Conservation (phyloP, 257 asterid genomes). For the Forsythia viridissima region DNA sequence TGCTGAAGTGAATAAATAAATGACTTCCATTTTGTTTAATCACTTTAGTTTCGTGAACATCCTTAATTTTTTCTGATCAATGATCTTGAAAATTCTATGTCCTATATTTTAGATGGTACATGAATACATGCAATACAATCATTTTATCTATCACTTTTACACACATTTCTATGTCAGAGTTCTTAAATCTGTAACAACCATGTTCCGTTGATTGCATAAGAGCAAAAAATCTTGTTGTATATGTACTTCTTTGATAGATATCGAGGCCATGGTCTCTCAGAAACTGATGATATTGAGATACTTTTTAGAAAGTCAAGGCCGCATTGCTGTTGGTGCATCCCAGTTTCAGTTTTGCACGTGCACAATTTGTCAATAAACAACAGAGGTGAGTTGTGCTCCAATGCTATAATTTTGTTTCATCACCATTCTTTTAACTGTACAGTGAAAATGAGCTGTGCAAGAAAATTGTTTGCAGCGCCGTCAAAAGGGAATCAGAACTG, state of each 20-base stretch:
- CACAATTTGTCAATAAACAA: slow-evolving; percentile 31
- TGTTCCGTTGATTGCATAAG: not conserved
- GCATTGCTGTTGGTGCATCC: slow-evolving; percentile 39
- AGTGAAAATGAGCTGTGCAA: not conserved
- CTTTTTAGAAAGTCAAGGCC: slow-evolving; percentile 42
- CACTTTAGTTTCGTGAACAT: not conserved
- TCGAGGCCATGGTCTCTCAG: slow-evolving; percentile 4
- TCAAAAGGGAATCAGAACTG: not conserved
- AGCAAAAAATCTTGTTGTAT: not conserved
- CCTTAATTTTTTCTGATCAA: not conserved
- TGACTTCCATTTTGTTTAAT: not conserved
- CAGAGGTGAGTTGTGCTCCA: slow-evolving; percentile 48
- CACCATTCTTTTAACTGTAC: not conserved
- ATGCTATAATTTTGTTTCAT: slow-evolving; percentile 1
- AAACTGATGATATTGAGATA: slow-evolving; percentile 23
- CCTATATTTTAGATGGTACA: not conserved
- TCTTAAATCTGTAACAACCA: not conserved
- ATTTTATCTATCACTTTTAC: slow-evolving; percentile 4
- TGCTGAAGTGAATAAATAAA: not conserved
- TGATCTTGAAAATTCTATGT: not conserved
- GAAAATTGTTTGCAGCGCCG: slow-evolving; percentile 11
- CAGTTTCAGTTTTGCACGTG: slow-evolving; percentile 34
- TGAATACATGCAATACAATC: slow-evolving; percentile 5
- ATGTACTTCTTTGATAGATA: slow-evolving; percentile 2
- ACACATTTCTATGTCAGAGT: not conserved